Percentiles rank a stretch among this genome's conserved stretches.
These are phyloP conservation scores for Skeletonema tropicum DNA, from an alignment of 108 stramenopile genomes.

Conservation along the genomic window DNA sequence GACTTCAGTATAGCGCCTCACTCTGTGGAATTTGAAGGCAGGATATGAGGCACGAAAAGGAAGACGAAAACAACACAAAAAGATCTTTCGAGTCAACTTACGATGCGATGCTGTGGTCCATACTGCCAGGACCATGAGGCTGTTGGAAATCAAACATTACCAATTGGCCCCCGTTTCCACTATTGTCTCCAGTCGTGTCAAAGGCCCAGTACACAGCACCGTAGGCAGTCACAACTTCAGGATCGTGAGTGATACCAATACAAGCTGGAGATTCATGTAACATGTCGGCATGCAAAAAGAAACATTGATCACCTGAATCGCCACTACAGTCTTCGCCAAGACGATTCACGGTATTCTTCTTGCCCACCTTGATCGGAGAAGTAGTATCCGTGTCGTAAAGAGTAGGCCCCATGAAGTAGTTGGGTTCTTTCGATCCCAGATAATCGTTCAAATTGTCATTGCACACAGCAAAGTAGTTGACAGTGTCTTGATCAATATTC, in stretches of 20 bases:
- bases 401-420: slow-evolving; percentile 64
- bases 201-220: slow-evolving; percentile 55
- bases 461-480: slow-evolving; percentile 59
- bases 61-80: neutral
- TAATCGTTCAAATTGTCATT: slow-evolving; percentile 57
- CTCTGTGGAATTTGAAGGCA: neutral
- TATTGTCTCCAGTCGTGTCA: slow-evolving; percentile 52
- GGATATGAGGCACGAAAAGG: neutral
- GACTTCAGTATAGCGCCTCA: slow-evolving; percentile 49
- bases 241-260: slow-evolving; percentile 59
- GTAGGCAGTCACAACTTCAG: slow-evolving; percentile 48
- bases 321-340: slow-evolving; percentile 43
- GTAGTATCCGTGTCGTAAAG: slow-evolving; percentile 45
- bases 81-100: neutral
- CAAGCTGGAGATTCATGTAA: slow-evolving; percentile 57
- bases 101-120: slow-evolving; percentile 45
- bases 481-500: slow-evolving; percentile 43
- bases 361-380: slow-evolving; percentile 20
- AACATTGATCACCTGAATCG: slow-evolving; percentile 48
- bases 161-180: slow-evolving; percentile 45
- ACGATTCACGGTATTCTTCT: slow-evolving; percentile 51
- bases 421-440: slow-evolving; percentile 41
- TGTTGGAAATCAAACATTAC: slow-evolving; percentile 58
- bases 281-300: slow-evolving; percentile 63
- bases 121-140: slow-evolving; percentile 57